phyloP scores from a whole-genome alignment of 441 rosid genomes.

The Metrosideros polymorpha region DNA sequence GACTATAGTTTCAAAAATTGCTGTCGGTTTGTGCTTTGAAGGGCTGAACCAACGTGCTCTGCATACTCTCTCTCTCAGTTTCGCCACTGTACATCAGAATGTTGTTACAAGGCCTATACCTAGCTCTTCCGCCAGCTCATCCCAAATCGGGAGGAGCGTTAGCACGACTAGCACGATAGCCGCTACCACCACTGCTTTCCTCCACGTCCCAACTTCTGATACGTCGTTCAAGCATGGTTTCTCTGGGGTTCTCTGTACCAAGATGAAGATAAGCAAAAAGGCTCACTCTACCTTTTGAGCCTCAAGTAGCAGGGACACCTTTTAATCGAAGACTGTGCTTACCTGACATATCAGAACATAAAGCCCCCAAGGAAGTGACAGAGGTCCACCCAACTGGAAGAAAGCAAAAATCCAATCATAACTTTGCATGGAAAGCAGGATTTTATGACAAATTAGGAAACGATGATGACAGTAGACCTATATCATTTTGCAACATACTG shows the following conservation, averaged over 20 bases:
- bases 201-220: slow-evolving; percentile 90
- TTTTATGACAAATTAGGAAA: not conserved
- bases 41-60: not conserved
- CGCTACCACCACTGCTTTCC: slow-evolving; percentile 48
- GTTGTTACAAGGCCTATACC: slow-evolving; percentile 88
- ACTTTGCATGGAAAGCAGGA: not conserved
- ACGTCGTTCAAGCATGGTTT: slow-evolving; percentile 90
- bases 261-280: not conserved
- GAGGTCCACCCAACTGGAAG: slow-evolving; percentile 78
- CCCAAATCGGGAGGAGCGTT: slow-evolving; percentile 85
- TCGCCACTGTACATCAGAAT: slow-evolving; percentile 24
- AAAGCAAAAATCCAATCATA: not conserved
- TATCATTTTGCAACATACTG: no score
- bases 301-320: not conserved
- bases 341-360: slow-evolving; percentile 95
- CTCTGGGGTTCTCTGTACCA: slow-evolving; percentile 69
- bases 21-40: not conserved
- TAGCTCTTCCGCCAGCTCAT: slow-evolving; percentile 91
- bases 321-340: not conserved
- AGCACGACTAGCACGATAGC: slow-evolving; percentile 54
- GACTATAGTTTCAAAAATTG: not conserved
- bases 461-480: not conserved
- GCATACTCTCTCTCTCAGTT: not conserved
- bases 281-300: not conserved
- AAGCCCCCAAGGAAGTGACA: slow-evolving; percentile 95